These are phyloP conservation scores for Neurospora sublineolata DNA, from an alignment of 495 filamentous ascomycete genomes.

Conservation along the genomic window DNA sequence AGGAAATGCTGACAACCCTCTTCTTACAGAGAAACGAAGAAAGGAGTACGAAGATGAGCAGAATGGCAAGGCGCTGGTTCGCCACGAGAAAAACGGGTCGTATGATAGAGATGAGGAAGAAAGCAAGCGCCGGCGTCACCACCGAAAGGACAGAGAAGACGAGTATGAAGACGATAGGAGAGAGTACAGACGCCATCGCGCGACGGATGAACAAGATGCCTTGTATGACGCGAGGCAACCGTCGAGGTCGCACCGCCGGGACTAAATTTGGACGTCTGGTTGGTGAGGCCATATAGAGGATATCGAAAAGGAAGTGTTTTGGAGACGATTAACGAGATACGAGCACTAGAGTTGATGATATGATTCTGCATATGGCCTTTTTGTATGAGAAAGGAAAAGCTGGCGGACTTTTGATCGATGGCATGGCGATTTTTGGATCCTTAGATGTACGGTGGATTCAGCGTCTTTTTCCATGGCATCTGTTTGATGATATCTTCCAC, in stretches of 20 bases:
- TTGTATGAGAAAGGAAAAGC: background rate
- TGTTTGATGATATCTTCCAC: background rate
- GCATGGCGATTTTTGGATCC: background rate
- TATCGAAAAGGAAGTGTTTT: background rate
- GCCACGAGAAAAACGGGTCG: conserved; percentile 8
- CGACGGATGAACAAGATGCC: background rate
- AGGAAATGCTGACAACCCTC: conserved; percentile 11
- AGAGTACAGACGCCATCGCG: background rate
- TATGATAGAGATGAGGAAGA: conserved; percentile 5
- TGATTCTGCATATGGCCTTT: background rate
- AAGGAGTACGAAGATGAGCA: conserved; percentile 25
- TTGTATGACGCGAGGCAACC: background rate
- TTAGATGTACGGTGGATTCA: background rate
- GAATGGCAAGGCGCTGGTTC: conserved; percentile 9
- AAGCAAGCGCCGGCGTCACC: conserved; percentile 9
- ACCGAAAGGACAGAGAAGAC: conserved; percentile 11
- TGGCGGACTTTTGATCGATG: background rate
- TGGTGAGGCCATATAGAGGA: background rate
- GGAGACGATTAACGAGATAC: background rate
- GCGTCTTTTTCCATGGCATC: background rate
- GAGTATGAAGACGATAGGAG: background rate
- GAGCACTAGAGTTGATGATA: background rate
- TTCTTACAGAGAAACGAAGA: conserved; percentile 22
- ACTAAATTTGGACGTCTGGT: background rate
- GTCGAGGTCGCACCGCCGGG: background rate